Percentiles rank a stretch among this genome's conserved stretches.
Conservation (phyloP, 441 rosid genomes). For the Viola pubescens region DNA sequence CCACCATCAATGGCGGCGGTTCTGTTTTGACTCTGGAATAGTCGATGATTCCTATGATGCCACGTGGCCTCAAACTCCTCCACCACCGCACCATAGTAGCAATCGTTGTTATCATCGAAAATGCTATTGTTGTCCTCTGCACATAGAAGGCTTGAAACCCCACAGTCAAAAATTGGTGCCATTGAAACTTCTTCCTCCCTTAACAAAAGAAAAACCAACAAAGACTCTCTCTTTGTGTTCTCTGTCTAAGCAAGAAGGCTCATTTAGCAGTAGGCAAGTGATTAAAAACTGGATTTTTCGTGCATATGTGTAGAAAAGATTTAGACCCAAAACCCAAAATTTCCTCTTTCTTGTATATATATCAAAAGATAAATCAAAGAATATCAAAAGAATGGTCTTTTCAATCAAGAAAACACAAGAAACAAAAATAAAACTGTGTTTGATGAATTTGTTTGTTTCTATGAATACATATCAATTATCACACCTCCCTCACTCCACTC, state of each 20-base stretch:
- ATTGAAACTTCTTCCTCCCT: slow-evolving; percentile 18
- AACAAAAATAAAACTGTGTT: slow-evolving; percentile 6
- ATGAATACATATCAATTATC: slow-evolving; percentile 1
- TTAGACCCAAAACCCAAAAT: slow-evolving; percentile 1
- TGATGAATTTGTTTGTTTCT: neutral
- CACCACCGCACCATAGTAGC: slow-evolving; percentile 13
- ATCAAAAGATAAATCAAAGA: slow-evolving; percentile 25
- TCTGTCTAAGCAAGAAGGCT: slow-evolving; percentile 10
- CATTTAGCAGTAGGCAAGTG: slow-evolving; percentile 8
- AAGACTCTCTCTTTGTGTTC: slow-evolving; percentile 5
- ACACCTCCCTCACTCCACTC: slow-evolving; percentile 2
- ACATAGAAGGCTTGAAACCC: slow-evolving; percentile 48
- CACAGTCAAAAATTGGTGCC: slow-evolving; percentile 59
- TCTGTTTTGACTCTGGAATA: slow-evolving; percentile 17
- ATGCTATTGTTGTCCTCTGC: slow-evolving; percentile 40
- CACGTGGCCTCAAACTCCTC: slow-evolving; percentile 32
- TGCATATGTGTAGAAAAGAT: slow-evolving; percentile 6
- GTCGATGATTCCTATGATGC: slow-evolving; percentile 25
- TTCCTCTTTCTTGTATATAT: neutral
- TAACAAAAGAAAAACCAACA: neutral
- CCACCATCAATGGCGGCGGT: slow-evolving; percentile 17
- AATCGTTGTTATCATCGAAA: slow-evolving; percentile 34
- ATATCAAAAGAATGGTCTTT: slow-evolving; percentile 16
- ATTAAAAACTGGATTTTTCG: slow-evolving; percentile 4
- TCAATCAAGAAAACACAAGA: slow-evolving; percentile 9